A percentile compares a stretch with the other conserved stretches of the same genome.
These are phyloP conservation scores for Sporothrix luriei DNA, from an alignment of 2,329 filamentous ascomycete genomes.

Conservation along the genomic window DNA sequence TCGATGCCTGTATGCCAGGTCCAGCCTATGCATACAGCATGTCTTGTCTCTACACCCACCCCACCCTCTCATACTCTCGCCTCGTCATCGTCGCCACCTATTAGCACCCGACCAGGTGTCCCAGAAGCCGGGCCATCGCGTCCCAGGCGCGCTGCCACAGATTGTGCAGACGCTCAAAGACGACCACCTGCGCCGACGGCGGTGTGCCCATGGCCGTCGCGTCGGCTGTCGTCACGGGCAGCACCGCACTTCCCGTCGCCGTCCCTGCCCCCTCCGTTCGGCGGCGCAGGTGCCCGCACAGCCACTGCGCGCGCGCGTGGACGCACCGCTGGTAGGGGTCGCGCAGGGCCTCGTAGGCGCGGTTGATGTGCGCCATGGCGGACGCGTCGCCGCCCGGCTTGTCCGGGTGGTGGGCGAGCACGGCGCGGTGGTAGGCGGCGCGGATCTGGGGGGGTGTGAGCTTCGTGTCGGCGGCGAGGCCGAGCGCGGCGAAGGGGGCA, in stretches of 20 bases:
- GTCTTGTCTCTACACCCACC: background rate
- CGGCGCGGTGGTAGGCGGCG: conserved; percentile 3
- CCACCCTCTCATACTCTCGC: background rate
- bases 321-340: conserved; percentile 1
- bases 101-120: background rate
- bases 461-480: background rate
- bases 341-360: background rate
- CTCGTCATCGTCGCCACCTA: no score
- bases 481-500: background rate
- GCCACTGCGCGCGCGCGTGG: conserved; percentile 2
- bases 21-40: background rate
- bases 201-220: background rate
- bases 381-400: background rate
- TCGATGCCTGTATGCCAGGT: background rate
- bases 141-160: background rate
- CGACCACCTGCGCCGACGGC: background rate
- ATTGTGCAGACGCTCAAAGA: background rate
- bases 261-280: background rate
- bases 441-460: background rate
- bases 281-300: background rate
- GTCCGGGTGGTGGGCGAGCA: conserved; percentile 22
- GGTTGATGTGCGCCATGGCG: background rate
- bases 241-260: no score
- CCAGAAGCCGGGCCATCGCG: background rate
- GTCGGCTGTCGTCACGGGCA: background rate